phyloP scores from a whole-genome alignment of 2,329 filamentous ascomycete genomes.

The Juglanconis juglandina region DNA sequence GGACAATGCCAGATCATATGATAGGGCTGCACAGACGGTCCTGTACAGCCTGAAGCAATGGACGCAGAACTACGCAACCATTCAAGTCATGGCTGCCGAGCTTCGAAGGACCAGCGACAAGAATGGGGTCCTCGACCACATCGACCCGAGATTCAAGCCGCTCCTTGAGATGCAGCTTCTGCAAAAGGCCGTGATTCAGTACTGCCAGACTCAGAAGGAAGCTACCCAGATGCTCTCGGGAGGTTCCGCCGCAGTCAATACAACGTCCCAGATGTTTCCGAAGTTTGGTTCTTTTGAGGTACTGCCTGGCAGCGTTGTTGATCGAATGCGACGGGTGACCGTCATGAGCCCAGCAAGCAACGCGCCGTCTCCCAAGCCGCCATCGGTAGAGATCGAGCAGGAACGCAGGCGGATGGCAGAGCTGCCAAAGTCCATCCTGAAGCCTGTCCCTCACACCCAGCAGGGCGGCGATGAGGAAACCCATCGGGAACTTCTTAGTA shows the following conservation, averaged over 20 bases:
- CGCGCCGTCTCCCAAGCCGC: constrained; percentile 6
- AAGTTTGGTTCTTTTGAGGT: not conserved
- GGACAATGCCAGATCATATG: constrained; percentile 5
- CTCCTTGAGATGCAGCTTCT: constrained; percentile 11
- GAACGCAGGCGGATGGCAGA: constrained; percentile 3
- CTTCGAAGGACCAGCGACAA: not conserved
- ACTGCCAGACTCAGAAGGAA: not conserved
- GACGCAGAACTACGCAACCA: not conserved
- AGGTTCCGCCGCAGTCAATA: not conserved
- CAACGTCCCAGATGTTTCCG: not conserved
- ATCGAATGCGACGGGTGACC: constrained; percentile 8
- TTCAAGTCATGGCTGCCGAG: not conserved
- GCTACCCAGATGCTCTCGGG: not conserved
- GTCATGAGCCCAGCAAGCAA: constrained; percentile 9
- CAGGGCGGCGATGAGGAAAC: not conserved
- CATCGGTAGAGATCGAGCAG: constrained; percentile 13
- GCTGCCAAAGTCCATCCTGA: constrained; percentile 14
- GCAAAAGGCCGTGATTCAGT: constrained; percentile 7
- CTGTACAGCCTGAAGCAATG: constrained; percentile 9
- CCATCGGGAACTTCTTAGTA: not conserved
- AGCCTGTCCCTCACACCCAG: not conserved
- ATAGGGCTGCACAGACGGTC: constrained; percentile 1
- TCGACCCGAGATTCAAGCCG: constrained; percentile 11
- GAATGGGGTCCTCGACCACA: not conserved
- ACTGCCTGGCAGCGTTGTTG: not conserved